Conservation (phyloP, 441 rosid species). For the Pelargonium myrrhifolium region DNA sequence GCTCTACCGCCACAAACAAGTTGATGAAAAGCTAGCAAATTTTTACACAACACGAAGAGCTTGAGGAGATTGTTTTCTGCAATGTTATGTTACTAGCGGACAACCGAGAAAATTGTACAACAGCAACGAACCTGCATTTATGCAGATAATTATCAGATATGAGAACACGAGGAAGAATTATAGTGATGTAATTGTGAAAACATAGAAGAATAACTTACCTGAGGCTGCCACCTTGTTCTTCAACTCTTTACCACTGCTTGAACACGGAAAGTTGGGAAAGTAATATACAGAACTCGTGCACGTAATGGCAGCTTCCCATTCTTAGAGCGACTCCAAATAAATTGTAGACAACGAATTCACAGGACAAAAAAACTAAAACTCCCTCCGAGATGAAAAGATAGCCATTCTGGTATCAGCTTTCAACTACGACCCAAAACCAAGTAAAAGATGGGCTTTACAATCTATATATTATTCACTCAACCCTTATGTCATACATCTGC, state of each 20-base stretch:
- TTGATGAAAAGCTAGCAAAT: not conserved
- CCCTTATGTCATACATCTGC: constrained; percentile 16
- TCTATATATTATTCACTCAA: constrained; percentile 26
- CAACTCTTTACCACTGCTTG: not conserved
- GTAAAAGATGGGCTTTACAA: not conserved
- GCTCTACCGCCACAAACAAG: not conserved
- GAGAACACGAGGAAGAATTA: not conserved
- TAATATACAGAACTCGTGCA: constrained; percentile 10
- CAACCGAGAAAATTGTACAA: not conserved
- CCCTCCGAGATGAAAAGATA: constrained; percentile 6
- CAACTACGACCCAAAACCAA: constrained; percentile 16
- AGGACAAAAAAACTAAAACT: constrained; percentile 18
- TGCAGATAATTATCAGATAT: not conserved
- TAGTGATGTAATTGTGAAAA: not conserved
- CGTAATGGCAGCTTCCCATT: constrained; percentile 14
- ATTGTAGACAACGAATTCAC: constrained; percentile 18
- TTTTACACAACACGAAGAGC: not conserved
- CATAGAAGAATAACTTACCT: not conserved
- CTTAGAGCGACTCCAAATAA: constrained; percentile 18
- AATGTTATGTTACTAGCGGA: not conserved
- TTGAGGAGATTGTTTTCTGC: not conserved
- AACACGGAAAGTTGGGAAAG: constrained; percentile 15
- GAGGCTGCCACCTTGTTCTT: constrained; percentile 7
- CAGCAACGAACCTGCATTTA: not conserved
- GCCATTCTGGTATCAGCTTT: constrained; percentile 20